Conservation (phyloP, 805 yeast genomes). For the Kuraishia molischiana region DNA sequence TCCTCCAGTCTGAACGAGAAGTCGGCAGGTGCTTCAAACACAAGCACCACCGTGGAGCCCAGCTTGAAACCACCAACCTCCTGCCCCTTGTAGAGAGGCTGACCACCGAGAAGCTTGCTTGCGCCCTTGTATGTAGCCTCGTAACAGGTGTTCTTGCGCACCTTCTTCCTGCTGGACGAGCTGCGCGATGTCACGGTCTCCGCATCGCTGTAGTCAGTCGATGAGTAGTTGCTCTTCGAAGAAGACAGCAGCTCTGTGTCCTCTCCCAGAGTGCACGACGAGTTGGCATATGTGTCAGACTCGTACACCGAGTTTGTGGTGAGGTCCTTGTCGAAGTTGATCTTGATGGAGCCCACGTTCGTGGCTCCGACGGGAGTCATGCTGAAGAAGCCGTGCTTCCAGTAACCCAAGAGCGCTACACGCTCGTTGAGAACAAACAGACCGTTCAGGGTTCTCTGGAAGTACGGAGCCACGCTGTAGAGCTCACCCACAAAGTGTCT, state of each 20-base stretch:
- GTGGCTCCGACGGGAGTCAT: constrained; percentile 99
- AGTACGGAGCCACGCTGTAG: constrained; percentile 93
- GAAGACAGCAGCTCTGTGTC: neutral
- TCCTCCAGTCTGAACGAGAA: constrained; percentile 61
- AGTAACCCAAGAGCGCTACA: constrained; percentile 88
- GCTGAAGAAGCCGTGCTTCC: constrained; percentile 95
- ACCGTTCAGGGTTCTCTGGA: constrained; percentile 79
- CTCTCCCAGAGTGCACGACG: neutral
- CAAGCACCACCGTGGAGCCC: constrained; percentile 94
- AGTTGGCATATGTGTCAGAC: constrained; percentile 23
- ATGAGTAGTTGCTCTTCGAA: neutral
- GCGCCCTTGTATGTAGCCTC: constrained; percentile 90
- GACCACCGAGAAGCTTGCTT: constrained; percentile 67
- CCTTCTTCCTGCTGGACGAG: constrained; percentile 20
- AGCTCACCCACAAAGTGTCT: constrained; percentile 95
- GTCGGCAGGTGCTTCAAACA: constrained; percentile 86
- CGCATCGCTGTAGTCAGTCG: constrained; percentile 11
- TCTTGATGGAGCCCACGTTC: constrained; percentile 89
- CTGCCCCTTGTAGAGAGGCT: constrained; percentile 82
- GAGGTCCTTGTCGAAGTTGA: constrained; percentile 86
- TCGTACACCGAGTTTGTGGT: constrained; percentile 71
- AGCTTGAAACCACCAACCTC: constrained; percentile 96
- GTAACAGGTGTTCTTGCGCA: constrained; percentile 72
- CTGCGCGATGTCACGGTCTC: constrained; percentile 5
- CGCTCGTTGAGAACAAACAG: constrained; percentile 89